A percentile compares a stretch with the other conserved stretches of the same genome.
phyloP scores from a whole-genome alignment of 2,329 filamentous ascomycete species.

The Aureobasidium melanogenum region DNA sequence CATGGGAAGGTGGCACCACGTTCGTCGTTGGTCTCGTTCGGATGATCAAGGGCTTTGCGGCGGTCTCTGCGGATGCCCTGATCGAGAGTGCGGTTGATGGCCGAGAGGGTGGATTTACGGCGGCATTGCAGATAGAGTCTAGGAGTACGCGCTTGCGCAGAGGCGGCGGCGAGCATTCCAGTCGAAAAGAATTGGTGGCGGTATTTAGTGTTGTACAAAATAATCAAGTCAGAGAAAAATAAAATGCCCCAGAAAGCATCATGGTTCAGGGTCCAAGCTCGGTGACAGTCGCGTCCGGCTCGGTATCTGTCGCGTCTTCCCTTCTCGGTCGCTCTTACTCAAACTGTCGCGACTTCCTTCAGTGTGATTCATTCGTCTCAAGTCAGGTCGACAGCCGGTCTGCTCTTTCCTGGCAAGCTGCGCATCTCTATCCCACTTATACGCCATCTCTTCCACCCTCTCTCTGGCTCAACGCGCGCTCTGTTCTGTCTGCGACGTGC shows the following conservation, averaged over 20 bases:
- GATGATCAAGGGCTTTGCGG: neutral
- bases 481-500: neutral
- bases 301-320: neutral
- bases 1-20: neutral
- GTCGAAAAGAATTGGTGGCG: neutral
- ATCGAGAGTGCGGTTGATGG: constrained; percentile 47
- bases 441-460: neutral
- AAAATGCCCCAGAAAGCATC: neutral
- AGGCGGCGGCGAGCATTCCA: constrained; percentile 10
- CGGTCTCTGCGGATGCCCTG: neutral
- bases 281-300: neutral
- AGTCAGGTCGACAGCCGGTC: neutral
- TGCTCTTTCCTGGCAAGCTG: neutral
- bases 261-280: constrained; percentile 1
- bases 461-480: neutral
- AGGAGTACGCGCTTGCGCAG: constrained; percentile 1
- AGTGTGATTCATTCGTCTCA: neutral
- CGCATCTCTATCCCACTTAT: neutral
- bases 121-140: constrained; percentile 21
- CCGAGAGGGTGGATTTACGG: constrained; percentile 53
- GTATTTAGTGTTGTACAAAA: neutral
- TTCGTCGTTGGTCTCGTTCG: neutral
- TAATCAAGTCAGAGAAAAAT: neutral
- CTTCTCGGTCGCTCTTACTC: neutral
- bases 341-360: neutral